These are phyloP conservation scores for Cairneyella variabilis DNA, from an alignment of 495 filamentous ascomycete species.

Conservation along the genomic window DNA sequence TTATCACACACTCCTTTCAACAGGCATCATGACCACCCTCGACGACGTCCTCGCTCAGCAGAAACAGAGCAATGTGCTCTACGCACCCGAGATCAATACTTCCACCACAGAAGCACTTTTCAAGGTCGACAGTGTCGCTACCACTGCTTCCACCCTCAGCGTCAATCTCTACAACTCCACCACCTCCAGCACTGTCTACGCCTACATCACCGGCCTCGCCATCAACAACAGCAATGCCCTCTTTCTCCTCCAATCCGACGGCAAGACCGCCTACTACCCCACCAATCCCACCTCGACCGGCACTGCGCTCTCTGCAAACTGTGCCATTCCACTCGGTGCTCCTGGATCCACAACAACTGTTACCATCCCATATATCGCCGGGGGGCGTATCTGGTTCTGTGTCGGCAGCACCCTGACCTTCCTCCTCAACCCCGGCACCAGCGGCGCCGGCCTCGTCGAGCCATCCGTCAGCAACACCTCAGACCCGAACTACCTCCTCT, in stretches of 20 bases:
- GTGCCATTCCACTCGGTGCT: slow-evolving; percentile 59
- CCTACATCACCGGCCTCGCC: slow-evolving; percentile 66
- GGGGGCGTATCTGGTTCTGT: slow-evolving; percentile 68
- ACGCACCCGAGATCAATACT: slow-evolving; percentile 9
- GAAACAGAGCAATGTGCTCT: slow-evolving; percentile 19
- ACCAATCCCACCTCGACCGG: slow-evolving; percentile 41
- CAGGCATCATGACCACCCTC: slow-evolving; percentile 26
- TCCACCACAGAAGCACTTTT: not conserved
- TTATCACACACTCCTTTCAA: slow-evolving; percentile 33
- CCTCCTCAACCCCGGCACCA: slow-evolving; percentile 56
- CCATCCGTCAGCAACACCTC: slow-evolving; percentile 60
- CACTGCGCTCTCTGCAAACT: slow-evolving; percentile 45
- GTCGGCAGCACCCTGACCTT: slow-evolving; percentile 58
- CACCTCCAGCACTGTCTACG: slow-evolving; percentile 54
- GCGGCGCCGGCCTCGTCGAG: slow-evolving; percentile 61
- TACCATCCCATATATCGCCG: slow-evolving; percentile 62
- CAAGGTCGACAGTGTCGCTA: not conserved
- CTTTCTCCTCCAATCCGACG: slow-evolving; percentile 60
- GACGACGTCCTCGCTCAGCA: slow-evolving; percentile 23
- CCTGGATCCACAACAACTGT: slow-evolving; percentile 54
- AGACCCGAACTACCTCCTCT: slow-evolving; percentile 59
- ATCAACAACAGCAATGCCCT: slow-evolving; percentile 57
- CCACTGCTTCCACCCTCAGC: not conserved
- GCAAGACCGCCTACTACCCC: slow-evolving; percentile 43
- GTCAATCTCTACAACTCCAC: slow-evolving; percentile 30